Evolutionary conservation across 176 grass and related monocot genomes (phyloP).

Genomic region (Hordeum vulgare): DNA sequence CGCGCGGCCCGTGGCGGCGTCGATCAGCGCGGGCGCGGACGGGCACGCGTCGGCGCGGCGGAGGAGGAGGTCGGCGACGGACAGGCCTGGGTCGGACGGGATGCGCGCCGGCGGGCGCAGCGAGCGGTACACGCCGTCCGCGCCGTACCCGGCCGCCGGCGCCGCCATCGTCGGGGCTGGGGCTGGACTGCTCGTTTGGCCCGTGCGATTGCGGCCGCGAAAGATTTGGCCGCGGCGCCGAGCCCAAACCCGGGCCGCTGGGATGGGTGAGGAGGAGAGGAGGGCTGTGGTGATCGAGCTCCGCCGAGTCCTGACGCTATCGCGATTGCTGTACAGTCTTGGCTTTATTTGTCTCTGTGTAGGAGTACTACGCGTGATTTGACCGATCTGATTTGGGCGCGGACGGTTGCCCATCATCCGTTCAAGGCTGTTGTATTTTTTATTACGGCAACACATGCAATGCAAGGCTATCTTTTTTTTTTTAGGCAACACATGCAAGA

Average conservation of each 20-base stretch:
- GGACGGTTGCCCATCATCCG: neutral
- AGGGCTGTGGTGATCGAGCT: neutral
- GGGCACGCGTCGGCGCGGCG: conserved; percentile 45
- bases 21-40: conserved; percentile 55
- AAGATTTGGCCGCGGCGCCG: neutral
- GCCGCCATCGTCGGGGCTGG: conserved; percentile 11
- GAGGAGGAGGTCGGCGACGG: conserved; percentile 52
- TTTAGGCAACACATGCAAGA: no score
- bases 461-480: no score
- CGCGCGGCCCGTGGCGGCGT: conserved; percentile 36
- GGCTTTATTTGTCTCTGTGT: neutral
- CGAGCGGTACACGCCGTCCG: conserved; percentile 66
- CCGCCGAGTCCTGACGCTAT: neutral
- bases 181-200: neutral
- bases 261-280: neutral
- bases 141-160: conserved; percentile 38
- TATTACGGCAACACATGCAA: no score
- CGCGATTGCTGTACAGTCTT: neutral
- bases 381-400: neutral
- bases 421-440: neutral
- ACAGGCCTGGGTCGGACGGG: conserved; percentile 40
- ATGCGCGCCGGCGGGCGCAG: conserved; percentile 28
- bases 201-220: neutral
- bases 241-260: neutral
- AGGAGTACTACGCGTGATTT: neutral